A percentile compares a stretch with the other conserved stretches of the same genome.
Conservation (phyloP, 176 grass and related monocot genomes). For the Zoysia pacifica region DNA sequence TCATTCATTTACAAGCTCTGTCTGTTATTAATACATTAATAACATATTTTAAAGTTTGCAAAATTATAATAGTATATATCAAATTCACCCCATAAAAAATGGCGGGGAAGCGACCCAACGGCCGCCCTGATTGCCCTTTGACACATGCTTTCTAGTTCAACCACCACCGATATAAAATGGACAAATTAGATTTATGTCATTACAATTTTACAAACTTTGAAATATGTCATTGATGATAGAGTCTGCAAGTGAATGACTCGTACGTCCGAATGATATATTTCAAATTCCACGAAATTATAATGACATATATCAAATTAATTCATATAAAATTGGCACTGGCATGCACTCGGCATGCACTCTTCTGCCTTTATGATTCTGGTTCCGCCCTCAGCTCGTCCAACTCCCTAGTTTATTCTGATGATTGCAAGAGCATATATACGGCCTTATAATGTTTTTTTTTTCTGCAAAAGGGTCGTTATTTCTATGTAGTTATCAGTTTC, state of each 20-base stretch:
- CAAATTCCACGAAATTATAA: too few relatives aligned
- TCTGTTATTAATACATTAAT: too few relatives aligned
- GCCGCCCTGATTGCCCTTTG: constrained; percentile 59
- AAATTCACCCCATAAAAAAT: too few relatives aligned
- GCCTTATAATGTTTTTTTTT: background rate
- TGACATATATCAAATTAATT: too few relatives aligned
- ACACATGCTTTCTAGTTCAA: constrained; percentile 44
- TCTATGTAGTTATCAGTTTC: background rate
- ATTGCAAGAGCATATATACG: background rate
- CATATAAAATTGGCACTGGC: background rate
- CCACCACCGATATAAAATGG: background rate
- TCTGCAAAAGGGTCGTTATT: background rate
- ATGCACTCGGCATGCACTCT: constrained; percentile 1
- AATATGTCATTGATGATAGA: too few relatives aligned
- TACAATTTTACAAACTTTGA: too few relatives aligned
- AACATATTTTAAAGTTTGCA: too few relatives aligned
- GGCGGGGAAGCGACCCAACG: constrained; percentile 32
- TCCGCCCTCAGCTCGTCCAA: background rate
- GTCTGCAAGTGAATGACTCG: too few relatives aligned
- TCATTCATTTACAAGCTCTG: too few relatives aligned
- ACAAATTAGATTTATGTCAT: too few relatives aligned
- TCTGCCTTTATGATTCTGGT: background rate
- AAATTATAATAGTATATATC: too few relatives aligned
- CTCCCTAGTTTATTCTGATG: background rate
- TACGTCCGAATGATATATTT: too few relatives aligned